A percentile compares a stretch with the other conserved stretches of the same genome.
Conservation (phyloP, 2,329 filamentous ascomycete genomes). For the Colletotrichum melonis region DNA sequence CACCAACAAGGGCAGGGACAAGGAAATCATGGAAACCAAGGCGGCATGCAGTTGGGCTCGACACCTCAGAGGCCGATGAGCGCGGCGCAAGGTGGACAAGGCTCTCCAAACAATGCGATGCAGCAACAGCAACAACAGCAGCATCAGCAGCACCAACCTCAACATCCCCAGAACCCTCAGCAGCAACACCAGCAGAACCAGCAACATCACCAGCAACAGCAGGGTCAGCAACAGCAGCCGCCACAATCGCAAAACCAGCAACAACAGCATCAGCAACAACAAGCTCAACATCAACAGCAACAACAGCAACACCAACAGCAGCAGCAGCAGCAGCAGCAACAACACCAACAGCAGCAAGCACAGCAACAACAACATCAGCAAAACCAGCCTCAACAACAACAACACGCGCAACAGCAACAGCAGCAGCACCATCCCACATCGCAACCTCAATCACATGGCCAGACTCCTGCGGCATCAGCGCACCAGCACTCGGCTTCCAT, state of each 20-base stretch:
- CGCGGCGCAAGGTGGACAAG: constrained; percentile 42
- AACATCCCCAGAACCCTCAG: constrained; percentile 45
- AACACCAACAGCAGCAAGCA: constrained; percentile 42
- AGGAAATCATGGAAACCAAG: constrained; percentile 41
- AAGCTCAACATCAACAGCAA: constrained; percentile 44
- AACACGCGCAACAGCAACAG: constrained; percentile 49
- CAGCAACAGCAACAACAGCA: constrained; percentile 45
- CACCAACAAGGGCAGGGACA: constrained; percentile 52
- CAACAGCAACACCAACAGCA: constrained; percentile 50
- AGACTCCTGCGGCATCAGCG: constrained; percentile 43
- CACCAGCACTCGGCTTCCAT: constrained; percentile 36
- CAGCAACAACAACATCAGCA: constrained; percentile 48
- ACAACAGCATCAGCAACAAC: constrained; percentile 40
- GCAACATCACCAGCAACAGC: constrained; percentile 42
- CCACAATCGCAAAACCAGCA: constrained; percentile 43
- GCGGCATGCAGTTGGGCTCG: constrained; percentile 41
- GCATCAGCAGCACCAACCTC: constrained; percentile 41
- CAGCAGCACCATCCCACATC: constrained; percentile 48
- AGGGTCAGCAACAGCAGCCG: constrained; percentile 43
- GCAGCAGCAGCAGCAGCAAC: constrained; percentile 42
- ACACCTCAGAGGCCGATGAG: constrained; percentile 45
- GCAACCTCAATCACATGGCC: constrained; percentile 46
- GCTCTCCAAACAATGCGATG: constrained; percentile 48
- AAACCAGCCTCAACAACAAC: constrained; percentile 49
- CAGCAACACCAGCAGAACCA: constrained; percentile 53